Base-by-base conservation (phyloP, 2,329 filamentous ascomycete genomes). In the Periconia sp. region DNA sequence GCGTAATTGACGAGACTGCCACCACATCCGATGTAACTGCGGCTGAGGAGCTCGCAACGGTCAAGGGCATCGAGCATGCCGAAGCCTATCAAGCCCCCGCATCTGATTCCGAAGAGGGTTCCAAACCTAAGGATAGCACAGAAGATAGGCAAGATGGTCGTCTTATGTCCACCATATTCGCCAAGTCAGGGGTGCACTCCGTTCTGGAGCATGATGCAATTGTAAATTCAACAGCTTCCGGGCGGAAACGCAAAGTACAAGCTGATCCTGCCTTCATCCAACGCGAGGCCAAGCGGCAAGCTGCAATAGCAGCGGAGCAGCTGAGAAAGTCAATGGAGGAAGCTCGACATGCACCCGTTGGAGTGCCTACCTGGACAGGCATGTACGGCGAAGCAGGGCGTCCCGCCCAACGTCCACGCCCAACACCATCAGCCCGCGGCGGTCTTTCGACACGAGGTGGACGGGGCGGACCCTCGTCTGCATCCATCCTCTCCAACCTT, bases 291-390 rank as follows among this genome's bases (percentile, higher is more conserved):
- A 86, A 87, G 59, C 82, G 84, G 25, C 83, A 95, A 3, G 92
- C 91, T 3, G 83, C 86, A 0, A 78, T 88, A 60, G 92, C 92
- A 2, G 89, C 89, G 1, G 81, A 81, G 16, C 86, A 89, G 52
- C 81, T 97, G 2, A 83, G 85, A 21, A 83, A 83, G 46, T 85
- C 90, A 8, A 85, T 83, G 29, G 83, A 92, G 61, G 79, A 86
- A 21, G 90, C 92, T 3, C 80, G 84, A 9, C 79, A 77, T 7
- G 77, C 92, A 1, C 89, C 89, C 0, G 85, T 90, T 22, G 92
- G 92, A 6, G 90, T 88, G 0, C 89, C 94, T 7, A 96, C 92
- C 1, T 97, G 92, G 92, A 97, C 92, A 0, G 92, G 94, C 1
- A 83, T 88, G 56, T 84, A 88, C 33, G 92, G 92, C 8, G 81